A percentile compares a stretch with the other conserved stretches of the same genome.
These are phyloP conservation scores for Cystobasidium sp. DNA, from an alignment of 1,284 basidiomycete genomes.

Conservation along the genomic window DNA sequence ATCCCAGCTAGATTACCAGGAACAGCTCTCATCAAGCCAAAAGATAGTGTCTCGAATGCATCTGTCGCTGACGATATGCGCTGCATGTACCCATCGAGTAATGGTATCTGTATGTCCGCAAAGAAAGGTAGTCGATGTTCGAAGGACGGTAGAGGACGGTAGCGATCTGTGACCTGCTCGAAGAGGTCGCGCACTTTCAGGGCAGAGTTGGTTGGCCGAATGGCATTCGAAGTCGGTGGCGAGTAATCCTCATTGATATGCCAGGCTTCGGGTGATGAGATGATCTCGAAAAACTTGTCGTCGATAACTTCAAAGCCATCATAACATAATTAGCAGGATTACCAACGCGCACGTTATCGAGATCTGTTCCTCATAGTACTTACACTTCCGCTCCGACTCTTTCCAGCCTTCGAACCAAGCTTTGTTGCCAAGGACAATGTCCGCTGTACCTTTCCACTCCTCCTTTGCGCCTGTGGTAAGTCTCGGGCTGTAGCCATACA, in stretches of 20 bases:
- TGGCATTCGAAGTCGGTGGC: constrained; percentile 57
- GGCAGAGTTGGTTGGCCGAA: constrained; percentile 72
- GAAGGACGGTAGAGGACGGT: constrained; percentile 79
- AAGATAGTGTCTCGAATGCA: constrained; percentile 88
- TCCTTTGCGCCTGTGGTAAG: constrained; percentile 50
- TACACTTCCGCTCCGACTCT: constrained; percentile 81
- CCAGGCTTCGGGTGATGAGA: constrained; percentile 83
- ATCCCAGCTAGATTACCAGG: constrained; percentile 75
- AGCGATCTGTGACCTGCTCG: constrained; percentile 90
- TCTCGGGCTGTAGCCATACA: constrained; percentile 56
- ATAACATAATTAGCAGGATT: not conserved
- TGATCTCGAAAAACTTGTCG: constrained; percentile 78
- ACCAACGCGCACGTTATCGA: not conserved
- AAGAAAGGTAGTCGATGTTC: constrained; percentile 81
- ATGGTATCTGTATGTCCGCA: constrained; percentile 78
- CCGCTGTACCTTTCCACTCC: constrained; percentile 76
- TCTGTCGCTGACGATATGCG: constrained; percentile 84
- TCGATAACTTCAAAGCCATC: constrained; percentile 67
- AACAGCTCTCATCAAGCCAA: constrained; percentile 82
- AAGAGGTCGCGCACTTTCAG: constrained; percentile 78
- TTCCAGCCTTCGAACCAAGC: constrained; percentile 93
- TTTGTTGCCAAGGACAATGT: constrained; percentile 76
- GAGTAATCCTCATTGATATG: constrained; percentile 66
- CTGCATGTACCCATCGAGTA: constrained; percentile 75
- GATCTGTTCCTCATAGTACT: constrained; percentile 55